Evolutionary conservation across 139 green algal species (phyloP), one percentile per base, ranked within the genome.

Genomic region (Chlamydomonas incerta): DNA sequence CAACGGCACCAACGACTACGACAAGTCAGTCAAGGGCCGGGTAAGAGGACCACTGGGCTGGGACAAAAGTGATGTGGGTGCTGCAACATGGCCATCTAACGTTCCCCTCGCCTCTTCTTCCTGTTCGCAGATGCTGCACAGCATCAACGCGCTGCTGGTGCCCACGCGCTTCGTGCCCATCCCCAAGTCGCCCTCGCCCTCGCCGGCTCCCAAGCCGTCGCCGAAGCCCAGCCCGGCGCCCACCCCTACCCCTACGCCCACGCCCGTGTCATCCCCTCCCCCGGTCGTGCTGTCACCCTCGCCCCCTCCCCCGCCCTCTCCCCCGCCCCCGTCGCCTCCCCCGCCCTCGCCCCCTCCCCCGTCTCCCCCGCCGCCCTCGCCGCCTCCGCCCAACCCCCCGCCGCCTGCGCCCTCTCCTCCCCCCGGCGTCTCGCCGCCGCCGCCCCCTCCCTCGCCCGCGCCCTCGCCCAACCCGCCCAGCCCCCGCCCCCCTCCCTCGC

Each of bases 21-120:
- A 83, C 62, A 62, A 72, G 14, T 18, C 75, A 0, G 66, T 72
- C 28, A 62, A 62, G 18, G 75, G 75, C 35, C 75, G 75, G 75
- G 75, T 83, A 63, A 41, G 74, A 1, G 10, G 6, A n/a, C 37
- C 20, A 37, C 26, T 17, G 63, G 8, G 41, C 41, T 13, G 41
- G n/a, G n/a, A n/a, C n/a, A n/a, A n/a, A n/a, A n/a, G n/a, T n/a
- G n/a, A n/a, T n/a, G n/a, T n/a, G n/a, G n/a, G n/a, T n/a, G n/a
- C n/a, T n/a, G n/a, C n/a, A n/a, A n/a, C n/a, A n/a, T n/a, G n/a
- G n/a, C n/a, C n/a, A n/a, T n/a, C n/a, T n/a, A n/a, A n/a, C n/a
- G n/a, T n/a, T n/a, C n/a, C n/a, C n/a, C n/a, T n/a, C n/a, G n/a
- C n/a, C n/a, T n/a, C n/a, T n/a, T n/a, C 1, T 5, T 66, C n/a